These are phyloP conservation scores for Saturnispora quitensis DNA, from an alignment of 805 yeast genomes.

Conservation along the genomic window DNA sequence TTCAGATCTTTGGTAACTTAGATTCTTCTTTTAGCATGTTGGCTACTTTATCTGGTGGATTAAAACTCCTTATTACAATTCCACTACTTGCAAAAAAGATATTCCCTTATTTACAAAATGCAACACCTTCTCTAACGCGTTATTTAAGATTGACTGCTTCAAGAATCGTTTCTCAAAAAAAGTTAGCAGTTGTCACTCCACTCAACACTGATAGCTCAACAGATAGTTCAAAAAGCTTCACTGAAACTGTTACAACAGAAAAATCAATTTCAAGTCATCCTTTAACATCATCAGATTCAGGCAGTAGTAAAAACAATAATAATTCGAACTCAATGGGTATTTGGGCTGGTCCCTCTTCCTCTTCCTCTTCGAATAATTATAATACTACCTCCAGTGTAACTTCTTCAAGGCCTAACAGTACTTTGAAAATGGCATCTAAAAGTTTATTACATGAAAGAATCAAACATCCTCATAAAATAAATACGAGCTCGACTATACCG, in stretches of 20 bases:
- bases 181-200: not conserved
- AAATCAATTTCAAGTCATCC: not conserved
- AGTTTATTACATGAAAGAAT: not conserved
- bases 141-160: conserved; percentile 11
- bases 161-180: conserved; percentile 11
- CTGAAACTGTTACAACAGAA: not conserved
- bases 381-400: not conserved
- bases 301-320: not conserved
- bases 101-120: conserved; percentile 14
- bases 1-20: conserved; percentile 12
- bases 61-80: conserved; percentile 17
- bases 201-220: not conserved
- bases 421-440: conserved; percentile 1
- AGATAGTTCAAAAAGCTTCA: not conserved
- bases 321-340: not conserved
- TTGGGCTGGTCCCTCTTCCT: conserved; percentile 8
- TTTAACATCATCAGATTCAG: not conserved
- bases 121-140: conserved; percentile 14
- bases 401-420: not conserved
- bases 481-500: not conserved
- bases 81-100: conserved; percentile 15
- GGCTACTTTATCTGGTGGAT: conserved; percentile 19
- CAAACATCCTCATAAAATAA: conserved; percentile 2
- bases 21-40: conserved; percentile 13
- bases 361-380: not conserved